Base-by-base conservation (phyloP, 371 early-diverging fungal species). In the Rhizopus arrhizus region DNA sequence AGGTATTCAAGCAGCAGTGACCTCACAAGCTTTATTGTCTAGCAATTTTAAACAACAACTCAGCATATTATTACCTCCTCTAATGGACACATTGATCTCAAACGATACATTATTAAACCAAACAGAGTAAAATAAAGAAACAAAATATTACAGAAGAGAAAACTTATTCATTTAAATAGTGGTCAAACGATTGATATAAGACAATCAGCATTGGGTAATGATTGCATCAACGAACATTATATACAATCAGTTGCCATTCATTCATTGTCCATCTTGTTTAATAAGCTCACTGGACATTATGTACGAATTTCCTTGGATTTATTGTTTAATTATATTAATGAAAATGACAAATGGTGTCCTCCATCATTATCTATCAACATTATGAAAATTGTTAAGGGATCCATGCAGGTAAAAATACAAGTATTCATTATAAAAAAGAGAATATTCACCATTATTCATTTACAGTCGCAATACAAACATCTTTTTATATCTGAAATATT, bases 381-480 rank as follows among this genome's bases (percentile, higher is more conserved):
- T n/a, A 74, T 83, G 66, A 76, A 76, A 53, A 58, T 85, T n/a
- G 72, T 82, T 82, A 22, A 12, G 57, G 52, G 1, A 35, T 32
- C 32, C 13, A 35, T 32, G 16, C 43, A 42, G 9, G 31, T 29
- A 55, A 22, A 22, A 22, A 22, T 22, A 22, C 22, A 22, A 22
- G 22, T 22, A 22, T 22, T 2, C 22, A 22, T 22, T 2, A 22
- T 22, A 22, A 22, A 22, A 22, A 22, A 22, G 1, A 22, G 22
- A 22, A 22, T 22, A 22, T 22, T 22, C 22, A 22, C 22, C 22
- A 22, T 22, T 22, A 22, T 22, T 22, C 22, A 22, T 22, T 4
- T 53, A 13, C 45, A 85, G 76, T 75, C 87, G 11, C 89, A 91
- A 74, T 81, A 86, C 63, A 86, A 87, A 5, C 84, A 88, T 59